phyloP scores from a whole-genome alignment of 176 grass and related monocot species.

The Phoenix dactylifera region DNA sequence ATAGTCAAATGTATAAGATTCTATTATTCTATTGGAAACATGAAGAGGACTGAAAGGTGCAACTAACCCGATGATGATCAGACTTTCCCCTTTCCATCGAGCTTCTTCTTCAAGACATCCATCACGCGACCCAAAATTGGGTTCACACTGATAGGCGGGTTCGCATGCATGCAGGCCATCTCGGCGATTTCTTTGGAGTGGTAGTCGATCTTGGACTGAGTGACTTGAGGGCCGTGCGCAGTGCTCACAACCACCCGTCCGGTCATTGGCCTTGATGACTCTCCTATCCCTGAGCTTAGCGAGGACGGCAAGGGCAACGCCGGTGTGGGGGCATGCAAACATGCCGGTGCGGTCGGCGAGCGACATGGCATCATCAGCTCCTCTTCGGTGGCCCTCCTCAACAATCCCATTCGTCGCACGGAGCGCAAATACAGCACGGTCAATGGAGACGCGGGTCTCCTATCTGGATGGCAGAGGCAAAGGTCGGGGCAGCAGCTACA shows the following conservation, averaged over 20 bases:
- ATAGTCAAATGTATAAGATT: no score
- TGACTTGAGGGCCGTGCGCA: slow-evolving; percentile 69
- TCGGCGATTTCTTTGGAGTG: slow-evolving; percentile 63
- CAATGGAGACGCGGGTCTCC: slow-evolving; percentile 72
- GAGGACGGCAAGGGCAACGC: slow-evolving; percentile 63
- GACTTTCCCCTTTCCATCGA: slow-evolving; percentile 40
- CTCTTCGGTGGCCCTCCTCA: slow-evolving; percentile 78
- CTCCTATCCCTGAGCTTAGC: slow-evolving; percentile 61
- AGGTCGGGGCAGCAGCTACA: slow-evolving; percentile 47
- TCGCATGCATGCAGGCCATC: slow-evolving; percentile 70
- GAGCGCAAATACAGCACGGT: slow-evolving; percentile 60
- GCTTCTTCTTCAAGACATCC: slow-evolving; percentile 84
- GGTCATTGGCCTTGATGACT: slow-evolving; percentile 60
- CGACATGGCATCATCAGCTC: slow-evolving; percentile 94
- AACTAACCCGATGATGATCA: no score
- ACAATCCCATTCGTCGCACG: slow-evolving; percentile 69
- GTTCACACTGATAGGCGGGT: slow-evolving; percentile 74
- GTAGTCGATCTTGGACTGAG: slow-evolving; percentile 77
- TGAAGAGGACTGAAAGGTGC: no score
- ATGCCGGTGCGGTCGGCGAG: slow-evolving; percentile 83
- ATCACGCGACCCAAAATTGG: slow-evolving; percentile 73
- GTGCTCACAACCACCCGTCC: slow-evolving; percentile 86
- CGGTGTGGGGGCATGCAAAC: slow-evolving; percentile 94
- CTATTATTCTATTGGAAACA: no score
- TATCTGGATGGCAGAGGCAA: slow-evolving; percentile 78